Percentiles rank a stretch among this genome's conserved stretches.
These are phyloP conservation scores for Tricladium varicosporioides DNA, from an alignment of 2,329 filamentous ascomycete species.

Conservation along the genomic window DNA sequence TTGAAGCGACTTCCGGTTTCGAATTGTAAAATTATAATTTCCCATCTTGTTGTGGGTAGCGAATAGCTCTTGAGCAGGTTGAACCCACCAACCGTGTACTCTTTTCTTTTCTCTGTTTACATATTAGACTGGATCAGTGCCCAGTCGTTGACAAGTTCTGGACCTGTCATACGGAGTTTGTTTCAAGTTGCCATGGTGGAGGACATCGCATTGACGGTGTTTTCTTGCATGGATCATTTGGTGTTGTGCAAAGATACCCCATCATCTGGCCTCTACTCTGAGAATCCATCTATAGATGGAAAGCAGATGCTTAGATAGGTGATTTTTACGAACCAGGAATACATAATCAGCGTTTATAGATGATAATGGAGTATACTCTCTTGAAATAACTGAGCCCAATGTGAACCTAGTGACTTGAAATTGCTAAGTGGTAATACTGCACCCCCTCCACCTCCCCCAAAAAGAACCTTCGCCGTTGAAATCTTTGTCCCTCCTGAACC, in stretches of 20 bases:
- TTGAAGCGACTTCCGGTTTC: conserved; percentile 16
- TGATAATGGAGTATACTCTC: background rate
- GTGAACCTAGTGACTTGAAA: background rate
- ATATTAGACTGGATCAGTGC: background rate
- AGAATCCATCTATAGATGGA: background rate
- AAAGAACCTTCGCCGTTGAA: no score
- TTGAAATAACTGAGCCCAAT: background rate
- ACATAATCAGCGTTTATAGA: conserved; percentile 4
- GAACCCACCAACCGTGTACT: background rate
- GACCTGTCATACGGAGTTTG: background rate
- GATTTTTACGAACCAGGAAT: background rate
- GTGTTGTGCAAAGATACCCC: conserved; percentile 3
- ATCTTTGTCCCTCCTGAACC: no score
- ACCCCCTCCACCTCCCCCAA: no score
- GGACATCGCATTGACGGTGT: conserved; percentile 5
- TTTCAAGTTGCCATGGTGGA: background rate
- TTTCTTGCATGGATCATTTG: conserved; percentile 1
- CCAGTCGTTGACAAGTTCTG: background rate
- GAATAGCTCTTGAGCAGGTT: background rate
- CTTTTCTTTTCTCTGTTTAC: conserved; percentile 1
- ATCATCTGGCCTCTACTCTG: background rate
- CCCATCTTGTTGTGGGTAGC: conserved; percentile 9
- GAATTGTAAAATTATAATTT: conserved; percentile 27
- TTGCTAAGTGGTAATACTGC: background rate
- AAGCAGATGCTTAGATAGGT: background rate